phyloP scores from a whole-genome alignment of 1,284 basidiomycete genomes.

The Ceratobasidium sp. region DNA sequence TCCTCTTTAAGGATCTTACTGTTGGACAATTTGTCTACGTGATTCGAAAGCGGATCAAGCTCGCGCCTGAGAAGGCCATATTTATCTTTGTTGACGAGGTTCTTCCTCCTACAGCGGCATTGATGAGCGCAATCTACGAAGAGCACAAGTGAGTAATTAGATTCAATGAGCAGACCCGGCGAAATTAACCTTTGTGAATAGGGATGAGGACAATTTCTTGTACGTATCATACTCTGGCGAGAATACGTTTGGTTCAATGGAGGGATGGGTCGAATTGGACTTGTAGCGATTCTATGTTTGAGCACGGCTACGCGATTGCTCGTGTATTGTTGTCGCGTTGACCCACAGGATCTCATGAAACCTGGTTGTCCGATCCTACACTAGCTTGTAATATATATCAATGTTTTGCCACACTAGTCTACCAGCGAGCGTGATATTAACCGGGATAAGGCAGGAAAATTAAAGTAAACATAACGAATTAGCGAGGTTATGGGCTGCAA shows the following conservation, averaged over 20 bases:
- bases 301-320: too few species aligned
- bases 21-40: conserved; percentile 99
- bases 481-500: neutral
- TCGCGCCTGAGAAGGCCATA: conserved; percentile 99
- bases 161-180: too few species aligned
- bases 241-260: conserved; percentile 83
- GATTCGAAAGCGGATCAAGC: conserved; percentile 99
- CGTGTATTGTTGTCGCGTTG: neutral
- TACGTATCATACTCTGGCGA: conserved; percentile 97
- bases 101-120: conserved; percentile 94
- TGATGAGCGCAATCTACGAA: conserved; percentile 99
- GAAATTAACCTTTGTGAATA: too few species aligned
- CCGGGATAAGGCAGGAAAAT: neutral
- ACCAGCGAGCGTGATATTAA: neutral
- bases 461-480: neutral
- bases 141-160: conserved; percentile 90
- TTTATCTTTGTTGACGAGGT: conserved; percentile 99
- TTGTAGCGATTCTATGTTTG: neutral
- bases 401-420: neutral
- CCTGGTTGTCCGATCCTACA: too few species aligned
- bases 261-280: conserved; percentile 14
- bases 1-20: conserved; percentile 81
- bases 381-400: conserved; percentile 14
- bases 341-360: neutral
- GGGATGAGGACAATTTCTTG: conserved; percentile 96